A percentile compares a stretch with the other conserved stretches of the same genome.
phyloP scores from a whole-genome alignment of 306 rosid genomes.

The Trifolium subterraneum region DNA sequence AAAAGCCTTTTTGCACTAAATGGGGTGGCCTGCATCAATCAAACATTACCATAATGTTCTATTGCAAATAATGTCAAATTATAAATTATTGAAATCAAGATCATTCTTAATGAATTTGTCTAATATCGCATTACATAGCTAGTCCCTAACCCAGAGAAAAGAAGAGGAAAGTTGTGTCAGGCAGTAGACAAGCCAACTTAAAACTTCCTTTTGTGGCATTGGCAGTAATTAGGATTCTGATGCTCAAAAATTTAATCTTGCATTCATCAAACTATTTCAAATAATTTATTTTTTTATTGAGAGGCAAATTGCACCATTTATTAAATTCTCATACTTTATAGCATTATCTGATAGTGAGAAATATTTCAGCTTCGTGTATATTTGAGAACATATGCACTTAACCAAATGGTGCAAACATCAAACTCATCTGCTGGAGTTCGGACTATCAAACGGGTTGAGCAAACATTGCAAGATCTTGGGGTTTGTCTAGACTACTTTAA shows the following conservation, averaged over 20 bases:
- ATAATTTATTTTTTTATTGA: slow-evolving; percentile 1
- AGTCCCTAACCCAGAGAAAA: neutral
- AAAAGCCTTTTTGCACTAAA: too few species aligned
- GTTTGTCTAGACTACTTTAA: slow-evolving; percentile 58
- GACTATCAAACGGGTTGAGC: slow-evolving; percentile 95
- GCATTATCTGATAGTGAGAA: slow-evolving; percentile 45
- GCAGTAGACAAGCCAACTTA: slow-evolving; percentile 4
- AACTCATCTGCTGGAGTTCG: slow-evolving; percentile 90
- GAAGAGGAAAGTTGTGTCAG: neutral
- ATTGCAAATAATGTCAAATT: too few species aligned
- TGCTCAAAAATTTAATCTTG: too few species aligned
- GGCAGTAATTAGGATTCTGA: slow-evolving; percentile 5
- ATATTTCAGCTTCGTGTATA: slow-evolving; percentile 89
- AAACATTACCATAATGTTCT: too few species aligned
- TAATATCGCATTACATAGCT: slow-evolving; percentile 5
- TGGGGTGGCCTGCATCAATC: too few species aligned
- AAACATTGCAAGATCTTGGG: slow-evolving; percentile 97
- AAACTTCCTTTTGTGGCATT: neutral
- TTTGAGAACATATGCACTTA: slow-evolving; percentile 93
- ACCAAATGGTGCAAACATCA: slow-evolving; percentile 94
- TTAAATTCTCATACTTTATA: slow-evolving; percentile 31
- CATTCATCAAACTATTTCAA: slow-evolving; percentile 25
- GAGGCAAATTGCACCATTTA: slow-evolving; percentile 30
- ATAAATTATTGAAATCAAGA: too few species aligned
- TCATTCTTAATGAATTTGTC: too few species aligned